Evolutionary conservation across 108 stramenopile genomes (phyloP).

Genomic region (Cyclotella atomus): DNA sequence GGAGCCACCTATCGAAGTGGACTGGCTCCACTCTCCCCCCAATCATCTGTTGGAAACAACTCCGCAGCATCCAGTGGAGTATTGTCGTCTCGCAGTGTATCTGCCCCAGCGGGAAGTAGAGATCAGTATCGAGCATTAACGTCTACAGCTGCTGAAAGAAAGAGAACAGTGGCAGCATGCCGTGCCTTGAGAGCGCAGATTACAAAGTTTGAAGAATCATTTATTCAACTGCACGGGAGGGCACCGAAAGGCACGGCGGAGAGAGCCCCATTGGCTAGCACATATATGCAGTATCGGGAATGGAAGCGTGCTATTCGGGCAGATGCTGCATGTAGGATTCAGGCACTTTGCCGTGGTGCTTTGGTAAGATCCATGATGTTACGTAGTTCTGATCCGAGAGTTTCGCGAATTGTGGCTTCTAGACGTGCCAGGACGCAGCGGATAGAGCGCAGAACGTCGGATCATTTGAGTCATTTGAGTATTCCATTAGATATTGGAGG

Average conservation of each 20-base stretch:
- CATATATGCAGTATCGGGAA: slow-evolving; percentile 88
- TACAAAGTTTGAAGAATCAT: slow-evolving; percentile 87
- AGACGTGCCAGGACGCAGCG: slow-evolving; percentile 43
- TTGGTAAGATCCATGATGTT: slow-evolving; percentile 53
- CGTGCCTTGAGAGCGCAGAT: slow-evolving; percentile 88
- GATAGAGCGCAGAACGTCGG: slow-evolving; percentile 11
- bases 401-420: slow-evolving; percentile 55
- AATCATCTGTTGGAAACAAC: slow-evolving; percentile 32
- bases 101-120: slow-evolving; percentile 44
- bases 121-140: slow-evolving; percentile 81
- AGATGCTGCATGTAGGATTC: slow-evolving; percentile 86
- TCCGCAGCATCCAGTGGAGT: slow-evolving; percentile 46
- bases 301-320: slow-evolving; percentile 91
- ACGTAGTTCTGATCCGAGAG: slow-evolving; percentile 53
- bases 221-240: slow-evolving; percentile 74
- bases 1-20: slow-evolving; percentile 13
- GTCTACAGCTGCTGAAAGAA: slow-evolving; percentile 86
- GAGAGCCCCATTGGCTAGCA: slow-evolving; percentile 84
- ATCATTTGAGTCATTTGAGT: slow-evolving; percentile 59
- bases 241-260: slow-evolving; percentile 84
- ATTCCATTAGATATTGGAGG: slow-evolving; percentile 78
- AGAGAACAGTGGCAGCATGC: slow-evolving; percentile 87
- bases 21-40: slow-evolving; percentile 43
- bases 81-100: slow-evolving; percentile 39
- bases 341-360: slow-evolving; percentile 79